Evolutionary conservation across 176 grass and related monocot species (phyloP).

Genomic region (Elymus sibiricus): DNA sequence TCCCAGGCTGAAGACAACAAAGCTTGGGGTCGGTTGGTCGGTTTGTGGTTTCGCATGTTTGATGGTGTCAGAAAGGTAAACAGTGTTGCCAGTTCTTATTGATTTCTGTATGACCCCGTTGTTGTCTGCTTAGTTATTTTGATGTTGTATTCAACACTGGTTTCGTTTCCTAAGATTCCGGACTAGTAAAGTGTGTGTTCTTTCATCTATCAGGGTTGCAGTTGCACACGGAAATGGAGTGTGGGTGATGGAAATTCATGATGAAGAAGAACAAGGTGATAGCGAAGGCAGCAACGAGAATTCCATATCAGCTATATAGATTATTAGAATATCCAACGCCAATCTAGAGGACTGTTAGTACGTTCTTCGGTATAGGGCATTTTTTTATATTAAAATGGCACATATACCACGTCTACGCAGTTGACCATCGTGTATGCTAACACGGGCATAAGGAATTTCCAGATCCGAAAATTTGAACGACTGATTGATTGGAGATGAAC

Average conservation of each 20-base stretch:
- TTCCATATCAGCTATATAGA: not conserved
- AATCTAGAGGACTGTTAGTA: too few relatives aligned
- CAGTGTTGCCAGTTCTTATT: not conserved
- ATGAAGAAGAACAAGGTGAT: not conserved
- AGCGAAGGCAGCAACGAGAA: not conserved
- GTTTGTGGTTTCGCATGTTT: not conserved
- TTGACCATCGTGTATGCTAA: too few relatives aligned
- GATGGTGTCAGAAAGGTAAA: not conserved
- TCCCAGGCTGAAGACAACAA: not conserved
- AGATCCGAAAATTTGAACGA: too few relatives aligned
- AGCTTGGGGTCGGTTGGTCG: rapidly evolving
- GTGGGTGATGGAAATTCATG: not conserved
- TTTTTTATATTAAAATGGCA: too few relatives aligned
- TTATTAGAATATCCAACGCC: too few relatives aligned
- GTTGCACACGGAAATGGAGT: not conserved
- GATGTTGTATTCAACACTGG: too few relatives aligned
- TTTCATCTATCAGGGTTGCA: not conserved
- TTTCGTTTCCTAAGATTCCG: too few relatives aligned
- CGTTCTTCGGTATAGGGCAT: too few relatives aligned
- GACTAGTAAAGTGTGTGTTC: too few relatives aligned
- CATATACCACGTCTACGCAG: too few relatives aligned
- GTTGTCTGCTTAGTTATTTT: not conserved
- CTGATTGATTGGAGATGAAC: too few relatives aligned
- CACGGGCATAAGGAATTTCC: too few relatives aligned
- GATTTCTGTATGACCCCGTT: not conserved